Evolutionary conservation across 2,329 filamentous ascomycete genomes (phyloP).

Genomic region (Aspergillus sp.): DNA sequence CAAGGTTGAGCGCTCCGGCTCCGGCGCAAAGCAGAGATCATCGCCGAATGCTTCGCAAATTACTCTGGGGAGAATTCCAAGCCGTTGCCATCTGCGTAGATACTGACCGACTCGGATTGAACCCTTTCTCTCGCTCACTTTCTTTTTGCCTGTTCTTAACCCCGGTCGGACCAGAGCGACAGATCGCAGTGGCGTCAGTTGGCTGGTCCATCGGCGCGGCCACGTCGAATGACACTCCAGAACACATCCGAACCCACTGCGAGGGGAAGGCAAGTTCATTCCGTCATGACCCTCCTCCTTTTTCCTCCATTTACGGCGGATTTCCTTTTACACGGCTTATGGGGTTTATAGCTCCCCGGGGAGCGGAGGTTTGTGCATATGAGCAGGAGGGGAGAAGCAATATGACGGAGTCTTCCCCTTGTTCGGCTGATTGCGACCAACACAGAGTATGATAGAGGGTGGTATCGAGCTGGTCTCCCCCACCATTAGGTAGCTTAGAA

Average conservation of each 20-base stretch:
- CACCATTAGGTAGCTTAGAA: background rate
- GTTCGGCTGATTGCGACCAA: conserved; percentile 1
- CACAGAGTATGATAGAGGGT: background rate
- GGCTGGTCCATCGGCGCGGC: conserved; percentile 26
- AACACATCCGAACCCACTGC: conserved; percentile 17
- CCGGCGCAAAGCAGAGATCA: conserved; percentile 5
- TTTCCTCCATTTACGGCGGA: background rate
- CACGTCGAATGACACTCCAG: conserved; percentile 30
- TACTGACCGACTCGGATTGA: background rate
- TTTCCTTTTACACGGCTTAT: too few relatives aligned
- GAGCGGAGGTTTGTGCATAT: background rate
- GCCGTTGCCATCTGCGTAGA: background rate
- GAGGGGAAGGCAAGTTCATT: conserved; percentile 11
- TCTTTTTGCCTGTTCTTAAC: background rate
- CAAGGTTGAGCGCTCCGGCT: conserved; percentile 2
- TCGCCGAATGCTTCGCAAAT: background rate
- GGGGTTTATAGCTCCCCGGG: background rate
- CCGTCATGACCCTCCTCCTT: conserved; percentile 7
- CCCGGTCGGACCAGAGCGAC: conserved; percentile 11
- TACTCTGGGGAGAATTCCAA: background rate
- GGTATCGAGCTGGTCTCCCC: background rate
- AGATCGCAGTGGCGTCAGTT: conserved; percentile 18
- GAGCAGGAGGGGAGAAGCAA: background rate
- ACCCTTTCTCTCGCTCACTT: background rate
- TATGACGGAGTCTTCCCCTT: background rate